Conservation (phyloP, 805 yeast genomes). For the Ogataea methanolica region DNA sequence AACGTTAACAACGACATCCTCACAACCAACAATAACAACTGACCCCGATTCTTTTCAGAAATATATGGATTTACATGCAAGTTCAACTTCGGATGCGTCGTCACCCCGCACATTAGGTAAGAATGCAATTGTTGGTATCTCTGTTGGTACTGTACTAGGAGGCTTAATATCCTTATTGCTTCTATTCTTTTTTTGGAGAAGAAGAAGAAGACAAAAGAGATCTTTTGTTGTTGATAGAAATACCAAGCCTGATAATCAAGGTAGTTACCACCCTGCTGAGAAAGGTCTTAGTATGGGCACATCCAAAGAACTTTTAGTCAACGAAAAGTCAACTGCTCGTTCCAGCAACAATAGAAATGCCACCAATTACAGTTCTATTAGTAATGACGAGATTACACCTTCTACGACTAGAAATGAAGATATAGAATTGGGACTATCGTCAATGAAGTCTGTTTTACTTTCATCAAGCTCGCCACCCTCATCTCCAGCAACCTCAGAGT, state of each 20-base stretch:
- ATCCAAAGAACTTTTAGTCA: too few species aligned
- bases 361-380: neutral
- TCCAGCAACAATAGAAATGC: too few species aligned
- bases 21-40: conserved; percentile 25
- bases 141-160: conserved; percentile 24
- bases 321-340: too few species aligned
- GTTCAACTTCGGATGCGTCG: neutral
- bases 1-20: conserved; percentile 10
- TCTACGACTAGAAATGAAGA: neutral
- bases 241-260: neutral
- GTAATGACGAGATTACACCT: neutral
- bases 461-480: neutral
- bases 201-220: conserved; percentile 3
- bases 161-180: conserved; percentile 10
- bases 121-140: conserved; percentile 28
- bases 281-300: too few species aligned
- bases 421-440: neutral
- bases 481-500: neutral
- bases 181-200: conserved; percentile 10
- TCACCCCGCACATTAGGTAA: conserved; percentile 3
- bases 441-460: conserved; percentile 1
- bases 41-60: conserved; percentile 19
- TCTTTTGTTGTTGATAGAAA: neutral
- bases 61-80: neutral
- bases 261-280: neutral